A percentile compares a stretch with the other conserved stretches of the same genome.
These are phyloP conservation scores for Claviceps cyperi DNA, from an alignment of 2,329 filamentous ascomycete genomes.

Conservation along the genomic window DNA sequence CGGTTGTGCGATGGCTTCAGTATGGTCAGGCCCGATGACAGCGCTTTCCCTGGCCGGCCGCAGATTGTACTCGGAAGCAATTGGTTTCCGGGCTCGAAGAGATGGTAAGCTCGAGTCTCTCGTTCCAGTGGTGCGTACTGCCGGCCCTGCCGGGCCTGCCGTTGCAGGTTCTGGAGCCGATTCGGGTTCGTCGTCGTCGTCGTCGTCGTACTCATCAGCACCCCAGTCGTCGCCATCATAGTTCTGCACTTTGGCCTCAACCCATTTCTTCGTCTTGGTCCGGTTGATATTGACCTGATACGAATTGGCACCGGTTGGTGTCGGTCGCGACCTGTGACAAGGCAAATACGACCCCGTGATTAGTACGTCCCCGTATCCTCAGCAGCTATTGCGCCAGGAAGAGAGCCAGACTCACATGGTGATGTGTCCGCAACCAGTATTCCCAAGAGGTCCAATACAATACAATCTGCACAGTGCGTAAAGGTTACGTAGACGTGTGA, in stretches of 20 bases:
- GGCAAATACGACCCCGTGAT: constrained; percentile 5
- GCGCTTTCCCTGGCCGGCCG: background rate
- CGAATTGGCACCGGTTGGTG: constrained; percentile 18
- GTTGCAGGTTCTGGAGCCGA: constrained; percentile 11
- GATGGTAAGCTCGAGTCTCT: constrained; percentile 6
- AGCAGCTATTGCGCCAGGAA: background rate
- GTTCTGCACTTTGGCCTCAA: constrained; percentile 69
- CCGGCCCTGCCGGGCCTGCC: constrained; percentile 1
- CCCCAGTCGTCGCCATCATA: constrained; percentile 96
- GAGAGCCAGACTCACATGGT: constrained; percentile 12
- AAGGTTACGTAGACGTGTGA: background rate
- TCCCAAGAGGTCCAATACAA: constrained; percentile 19
- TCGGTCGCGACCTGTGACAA: constrained; percentile 15
- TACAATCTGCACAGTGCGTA: constrained; percentile 2
- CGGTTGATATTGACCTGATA: constrained; percentile 83
- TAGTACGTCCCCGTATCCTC: background rate
- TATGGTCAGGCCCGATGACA: background rate
- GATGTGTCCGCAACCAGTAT: constrained; percentile 14
- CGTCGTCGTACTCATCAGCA: constrained; percentile 56
- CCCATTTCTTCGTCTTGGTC: constrained; percentile 88
- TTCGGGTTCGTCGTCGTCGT: constrained; percentile 45
- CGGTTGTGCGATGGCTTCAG: constrained; percentile 22
- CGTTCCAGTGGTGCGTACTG: background rate
- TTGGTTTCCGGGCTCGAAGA: constrained; percentile 2
- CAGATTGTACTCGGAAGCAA: background rate